Evolutionary conservation across 805 yeast species (phyloP), one percentile per base, ranked within the genome.

Genomic region (Candida montana): DNA sequence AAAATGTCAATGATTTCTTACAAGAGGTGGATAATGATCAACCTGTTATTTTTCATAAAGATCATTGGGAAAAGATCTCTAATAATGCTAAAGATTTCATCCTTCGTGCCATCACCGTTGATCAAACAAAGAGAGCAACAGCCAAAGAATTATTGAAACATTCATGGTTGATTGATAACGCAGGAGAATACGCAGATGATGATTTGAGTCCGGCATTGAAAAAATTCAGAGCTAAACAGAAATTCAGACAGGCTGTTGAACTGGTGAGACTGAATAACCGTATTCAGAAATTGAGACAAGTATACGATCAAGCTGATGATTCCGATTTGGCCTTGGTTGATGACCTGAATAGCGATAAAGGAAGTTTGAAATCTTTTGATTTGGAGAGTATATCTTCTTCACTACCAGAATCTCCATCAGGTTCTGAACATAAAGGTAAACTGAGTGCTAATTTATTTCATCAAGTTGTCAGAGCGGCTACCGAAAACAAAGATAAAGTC

Each of bases 211-310:
- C 95, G 19, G 74, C 71, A 57, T 81, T 91, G 64, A 78, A 79
- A 66, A 79, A 80, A 57, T 85, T 88, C 72, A 79, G 82, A 57
- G 95, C 95, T 26, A 87, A 85, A 57, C 72, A 75, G 55, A 89
- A 84, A 63, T 81, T 93, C 67, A 79, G 81, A 55, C 85, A 83
- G 52, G 97, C 93, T 30, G 82, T 87, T 53, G 93, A 88, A 59
- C 69, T 87, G 57, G 90, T 91, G 39, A 79, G 79, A 53, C 75
- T 91, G 64, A 79, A 83, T 55, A 89, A 89, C 63, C 76, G 85
- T 59, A 79, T 91, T 60, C 70, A 75, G 55, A 80, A 81, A 51
- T 73, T 91, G 58, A 79, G 82, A 63, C 70, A 71, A 42, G 54
- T 46, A 55, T 79, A 72, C 27, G 77, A 78, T 71, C 43, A 70